Conservation (phyloP, 176 grass and related monocot genomes). For the Bonia amplexicaulis region DNA sequence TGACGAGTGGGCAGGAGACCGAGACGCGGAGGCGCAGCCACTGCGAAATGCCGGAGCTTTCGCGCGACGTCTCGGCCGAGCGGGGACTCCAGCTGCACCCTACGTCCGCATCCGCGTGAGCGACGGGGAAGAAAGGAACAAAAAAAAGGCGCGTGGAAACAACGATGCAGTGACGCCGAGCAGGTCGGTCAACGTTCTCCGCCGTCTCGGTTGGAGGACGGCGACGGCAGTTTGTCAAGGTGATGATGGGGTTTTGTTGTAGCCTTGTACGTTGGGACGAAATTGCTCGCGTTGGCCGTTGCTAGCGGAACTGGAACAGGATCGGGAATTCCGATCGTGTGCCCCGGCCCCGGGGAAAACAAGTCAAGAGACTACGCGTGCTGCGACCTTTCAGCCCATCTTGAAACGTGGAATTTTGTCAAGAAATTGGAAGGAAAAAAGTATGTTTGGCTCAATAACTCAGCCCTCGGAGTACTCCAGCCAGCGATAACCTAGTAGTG, state of each 20-base stretch:
- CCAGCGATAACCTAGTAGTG: too few species aligned
- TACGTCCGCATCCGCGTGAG: background rate
- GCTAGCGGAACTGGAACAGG: background rate
- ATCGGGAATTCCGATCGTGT: background rate
- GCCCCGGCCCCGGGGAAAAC: background rate
- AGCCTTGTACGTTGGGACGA: background rate
- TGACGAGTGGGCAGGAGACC: background rate
- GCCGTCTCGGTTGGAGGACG: background rate
- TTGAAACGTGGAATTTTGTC: background rate
- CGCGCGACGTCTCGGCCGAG: background rate
- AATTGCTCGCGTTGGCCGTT: background rate
- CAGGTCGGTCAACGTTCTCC: background rate
- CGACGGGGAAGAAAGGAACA: background rate
- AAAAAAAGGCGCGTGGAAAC: background rate
- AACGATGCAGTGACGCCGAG: background rate
- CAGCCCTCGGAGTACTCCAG: too few species aligned
- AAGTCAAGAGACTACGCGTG: background rate
- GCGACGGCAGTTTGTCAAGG: background rate
- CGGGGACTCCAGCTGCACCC: background rate
- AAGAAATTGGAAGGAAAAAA: background rate
- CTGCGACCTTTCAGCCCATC: background rate
- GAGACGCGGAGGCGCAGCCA: background rate
- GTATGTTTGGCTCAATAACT: background rate
- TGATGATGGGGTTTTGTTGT: background rate
- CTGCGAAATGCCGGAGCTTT: background rate